A percentile compares a stretch with the other conserved stretches of the same genome.
These are phyloP conservation scores for Stellera chamaejasme DNA, from an alignment of 345 rosid species.

Conservation along the genomic window DNA sequence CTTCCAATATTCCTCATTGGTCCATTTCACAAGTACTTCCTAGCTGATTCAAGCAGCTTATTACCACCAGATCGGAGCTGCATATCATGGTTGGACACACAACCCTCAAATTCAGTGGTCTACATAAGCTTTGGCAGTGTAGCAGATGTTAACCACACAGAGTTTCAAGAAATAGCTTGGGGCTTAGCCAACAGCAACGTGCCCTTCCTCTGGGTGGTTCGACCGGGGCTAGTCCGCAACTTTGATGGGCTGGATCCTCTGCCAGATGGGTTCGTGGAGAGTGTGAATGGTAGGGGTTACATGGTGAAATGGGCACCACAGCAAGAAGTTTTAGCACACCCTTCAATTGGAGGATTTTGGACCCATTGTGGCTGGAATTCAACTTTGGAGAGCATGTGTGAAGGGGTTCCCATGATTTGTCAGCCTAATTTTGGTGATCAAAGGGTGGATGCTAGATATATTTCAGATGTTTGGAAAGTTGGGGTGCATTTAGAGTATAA, in stretches of 20 bases:
- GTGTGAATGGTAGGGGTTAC: conserved; percentile 28
- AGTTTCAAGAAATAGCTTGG: conserved; percentile 45
- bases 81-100: conserved; percentile 50
- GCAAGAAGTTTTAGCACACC: conserved; percentile 43
- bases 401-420: conserved; percentile 76
- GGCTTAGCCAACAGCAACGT: conserved; percentile 35
- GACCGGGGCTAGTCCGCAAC: conserved; percentile 28
- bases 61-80: conserved; percentile 21
- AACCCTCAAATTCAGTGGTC: conserved; percentile 31
- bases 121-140: conserved; percentile 65
- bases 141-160: conserved; percentile 23
- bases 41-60: conserved; percentile 23
- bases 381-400: conserved; percentile 47
- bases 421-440: conserved; percentile 62
- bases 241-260: conserved; percentile 27
- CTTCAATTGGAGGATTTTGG: conserved; percentile 49
- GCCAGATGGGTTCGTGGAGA: conserved; percentile 36
- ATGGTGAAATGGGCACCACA: conserved; percentile 75
- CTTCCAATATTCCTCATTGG: conserved; percentile 36
- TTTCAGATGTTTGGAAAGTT: conserved; percentile 42
- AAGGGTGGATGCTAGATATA: conserved; percentile 35
- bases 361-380: conserved; percentile 79
- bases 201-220: conserved; percentile 67
- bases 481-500: conserved; percentile 37
- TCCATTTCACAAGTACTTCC: conserved; percentile 36